phyloP scores from a whole-genome alignment of 2,329 filamentous ascomycete genomes.

The Calonectria fujianensis region DNA sequence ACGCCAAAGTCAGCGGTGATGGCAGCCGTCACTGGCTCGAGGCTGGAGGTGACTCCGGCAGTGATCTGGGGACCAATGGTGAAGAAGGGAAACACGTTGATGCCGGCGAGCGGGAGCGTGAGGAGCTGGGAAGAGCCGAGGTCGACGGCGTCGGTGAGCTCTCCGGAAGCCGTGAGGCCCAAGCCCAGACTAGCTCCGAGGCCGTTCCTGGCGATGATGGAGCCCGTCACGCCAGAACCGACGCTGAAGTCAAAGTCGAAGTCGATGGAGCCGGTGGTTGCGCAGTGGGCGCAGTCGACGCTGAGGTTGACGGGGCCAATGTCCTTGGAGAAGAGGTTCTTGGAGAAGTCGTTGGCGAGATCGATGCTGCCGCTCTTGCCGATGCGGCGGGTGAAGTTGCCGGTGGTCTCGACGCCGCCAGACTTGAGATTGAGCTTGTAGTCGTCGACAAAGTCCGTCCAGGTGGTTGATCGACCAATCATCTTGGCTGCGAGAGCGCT shows the following conservation, averaged over 20 bases:
- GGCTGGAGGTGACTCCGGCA: slow-evolving; percentile 2
- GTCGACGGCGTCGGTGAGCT: slow-evolving; percentile 8
- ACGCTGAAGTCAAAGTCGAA: slow-evolving; percentile 27
- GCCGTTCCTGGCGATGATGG: slow-evolving; percentile 6
- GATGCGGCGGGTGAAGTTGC: slow-evolving; percentile 7
- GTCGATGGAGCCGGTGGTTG: slow-evolving; percentile 27
- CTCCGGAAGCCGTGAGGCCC: background rate
- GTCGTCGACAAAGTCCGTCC: slow-evolving; percentile 12
- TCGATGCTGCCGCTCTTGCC: slow-evolving; percentile 22
- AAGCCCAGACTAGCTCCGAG: slow-evolving; percentile 9
- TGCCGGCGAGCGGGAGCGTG: slow-evolving; percentile 6
- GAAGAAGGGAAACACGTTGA: background rate
- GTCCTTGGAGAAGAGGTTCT: slow-evolving; percentile 26
- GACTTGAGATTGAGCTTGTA: slow-evolving; percentile 20
- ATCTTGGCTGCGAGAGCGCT: background rate
- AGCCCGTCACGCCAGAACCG: background rate
- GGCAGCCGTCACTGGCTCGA: slow-evolving; percentile 5
- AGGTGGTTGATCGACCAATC: background rate
- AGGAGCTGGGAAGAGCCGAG: slow-evolving; percentile 2
- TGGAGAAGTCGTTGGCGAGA: slow-evolving; percentile 29
- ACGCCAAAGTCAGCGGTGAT: slow-evolving; percentile 23
- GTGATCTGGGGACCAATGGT: slow-evolving; percentile 18
- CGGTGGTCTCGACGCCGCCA: background rate
- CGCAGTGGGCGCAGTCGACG: slow-evolving; percentile 29
- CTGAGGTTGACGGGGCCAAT: slow-evolving; percentile 15